Evolutionary conservation across 2,329 filamentous ascomycete genomes (phyloP), one percentile per base, ranked within the genome.

Genomic region (Penicillium frequentans): DNA sequence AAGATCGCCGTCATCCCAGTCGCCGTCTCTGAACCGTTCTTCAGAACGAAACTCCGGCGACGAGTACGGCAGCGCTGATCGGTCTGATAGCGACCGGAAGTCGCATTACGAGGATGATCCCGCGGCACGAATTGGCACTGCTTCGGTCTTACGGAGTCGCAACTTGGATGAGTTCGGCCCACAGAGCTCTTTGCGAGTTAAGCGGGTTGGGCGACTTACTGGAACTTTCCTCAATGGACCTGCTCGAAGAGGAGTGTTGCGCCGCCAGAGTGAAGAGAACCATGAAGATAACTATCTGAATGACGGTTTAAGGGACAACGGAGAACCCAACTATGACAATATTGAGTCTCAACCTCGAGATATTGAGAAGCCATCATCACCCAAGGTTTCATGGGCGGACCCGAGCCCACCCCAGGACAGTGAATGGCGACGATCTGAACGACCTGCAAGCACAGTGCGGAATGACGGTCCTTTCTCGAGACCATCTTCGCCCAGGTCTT

Each of bases 181-280:
- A 1, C 89, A 90, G 58, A 87, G 88, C 65, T 91, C 90, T 0
- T 85, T 92, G 81, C 84, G 91, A 5, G 80, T 93, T 57, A 93
- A 93, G 75, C 82, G 90, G 59, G 84, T 91, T 14, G 88, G 88
- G 16, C 90, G 90, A 73, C 81, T 89, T 8, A 85, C 88, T 2
- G 91, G 90, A 1, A 89, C 86, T 58, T 93, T 93, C 63, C 78
- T 95, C 23, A 91, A 90, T 64, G 90, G 90, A 1, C 91, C 91
- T 27, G 90, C 91, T 21, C 84, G 91, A 54, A 82, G 91, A 64
- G 91, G 90, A 26, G 83, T 89, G 59, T 82, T 79, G 63, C 76
- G 75, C 65, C 78, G 79, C 51, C 79, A 82, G 66, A 90, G 87
- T 65, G 87, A 89, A 60, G 88, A 90, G 61, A 86, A 89, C 39